Conservation (phyloP, 1,284 basidiomycete species). For the Ceraceosorus guamensis region DNA sequence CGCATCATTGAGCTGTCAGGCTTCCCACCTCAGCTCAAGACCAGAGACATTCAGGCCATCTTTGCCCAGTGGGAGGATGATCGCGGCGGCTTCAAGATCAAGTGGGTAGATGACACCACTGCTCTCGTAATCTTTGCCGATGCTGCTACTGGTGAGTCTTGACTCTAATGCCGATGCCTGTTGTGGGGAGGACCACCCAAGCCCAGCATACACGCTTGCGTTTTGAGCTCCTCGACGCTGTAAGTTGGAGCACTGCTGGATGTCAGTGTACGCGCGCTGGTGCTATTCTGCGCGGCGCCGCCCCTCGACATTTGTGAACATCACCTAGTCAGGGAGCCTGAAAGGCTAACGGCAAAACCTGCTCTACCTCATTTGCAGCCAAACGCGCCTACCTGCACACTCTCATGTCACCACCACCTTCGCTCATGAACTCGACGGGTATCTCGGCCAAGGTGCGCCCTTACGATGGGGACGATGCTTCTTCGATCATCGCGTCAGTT, state of each 20-base stretch:
- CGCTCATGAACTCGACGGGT: slow-evolving; percentile 49
- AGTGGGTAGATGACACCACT: slow-evolving; percentile 95
- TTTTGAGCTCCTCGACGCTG: no score
- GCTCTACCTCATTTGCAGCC: no score
- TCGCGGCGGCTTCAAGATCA: slow-evolving; percentile 91
- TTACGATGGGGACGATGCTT: slow-evolving; percentile 89
- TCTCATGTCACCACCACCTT: slow-evolving; percentile 61
- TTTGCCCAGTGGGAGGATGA: slow-evolving; percentile 82
- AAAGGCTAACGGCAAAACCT: no score
- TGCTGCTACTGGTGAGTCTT: slow-evolving; percentile 51
- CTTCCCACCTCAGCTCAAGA: slow-evolving; percentile 92
- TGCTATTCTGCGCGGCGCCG: no score
- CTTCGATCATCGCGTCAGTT: slow-evolving; percentile 78
- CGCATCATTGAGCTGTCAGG: slow-evolving; percentile 84
- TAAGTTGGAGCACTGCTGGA: no score
- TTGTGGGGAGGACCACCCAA: no score
- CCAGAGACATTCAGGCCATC: slow-evolving; percentile 83
- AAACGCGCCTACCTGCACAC: slow-evolving; percentile 90
- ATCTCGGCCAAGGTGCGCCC: slow-evolving; percentile 62
- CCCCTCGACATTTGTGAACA: no score
- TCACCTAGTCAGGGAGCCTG: no score
- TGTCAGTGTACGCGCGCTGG: no score
- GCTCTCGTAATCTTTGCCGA: slow-evolving; percentile 85
- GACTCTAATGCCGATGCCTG: no score
- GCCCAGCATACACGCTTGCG: no score